A percentile compares a stretch with the other conserved stretches of the same genome.
These are phyloP conservation scores for Saturnispora galanensis DNA, from an alignment of 805 yeast species.

Conservation along the genomic window DNA sequence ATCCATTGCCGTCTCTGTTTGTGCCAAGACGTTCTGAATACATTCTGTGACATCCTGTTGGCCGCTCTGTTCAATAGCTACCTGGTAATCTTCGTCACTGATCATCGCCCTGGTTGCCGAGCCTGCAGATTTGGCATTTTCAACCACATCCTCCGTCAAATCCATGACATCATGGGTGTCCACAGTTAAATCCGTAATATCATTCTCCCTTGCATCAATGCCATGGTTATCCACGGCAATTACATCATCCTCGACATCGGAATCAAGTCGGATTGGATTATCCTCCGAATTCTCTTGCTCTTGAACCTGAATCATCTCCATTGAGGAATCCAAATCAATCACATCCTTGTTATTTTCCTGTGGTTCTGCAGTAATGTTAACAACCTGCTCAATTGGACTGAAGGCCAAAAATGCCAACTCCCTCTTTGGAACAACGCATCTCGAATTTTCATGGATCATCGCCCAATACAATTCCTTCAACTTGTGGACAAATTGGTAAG, in stretches of 20 bases:
- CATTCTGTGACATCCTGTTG: slow-evolving; percentile 98
- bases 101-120: slow-evolving; percentile 21
- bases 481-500: slow-evolving; percentile 71
- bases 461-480: slow-evolving; percentile 59
- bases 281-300: too few species aligned
- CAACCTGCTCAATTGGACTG: slow-evolving; percentile 58
- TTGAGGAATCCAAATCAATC: too few species aligned
- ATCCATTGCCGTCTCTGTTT: slow-evolving; percentile 76
- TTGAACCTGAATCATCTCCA: too few species aligned
- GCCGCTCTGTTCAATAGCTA: slow-evolving; percentile 70
- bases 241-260: slow-evolving; percentile 4
- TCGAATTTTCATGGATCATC: slow-evolving; percentile 50
- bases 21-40: slow-evolving; percentile 86
- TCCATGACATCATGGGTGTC: slow-evolving; percentile 1
- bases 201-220: background rate
- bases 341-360: background rate
- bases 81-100: slow-evolving; percentile 56
- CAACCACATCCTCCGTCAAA: background rate
- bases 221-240: background rate
- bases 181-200: slow-evolving; percentile 6
- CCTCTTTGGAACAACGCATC: slow-evolving; percentile 71
- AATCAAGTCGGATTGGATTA: background rate
- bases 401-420: slow-evolving; percentile 86
- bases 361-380: slow-evolving; percentile 36
- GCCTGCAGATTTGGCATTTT: background rate